Conservation (phyloP, 140 eudicot species). For the Bidens hawaiensis region DNA sequence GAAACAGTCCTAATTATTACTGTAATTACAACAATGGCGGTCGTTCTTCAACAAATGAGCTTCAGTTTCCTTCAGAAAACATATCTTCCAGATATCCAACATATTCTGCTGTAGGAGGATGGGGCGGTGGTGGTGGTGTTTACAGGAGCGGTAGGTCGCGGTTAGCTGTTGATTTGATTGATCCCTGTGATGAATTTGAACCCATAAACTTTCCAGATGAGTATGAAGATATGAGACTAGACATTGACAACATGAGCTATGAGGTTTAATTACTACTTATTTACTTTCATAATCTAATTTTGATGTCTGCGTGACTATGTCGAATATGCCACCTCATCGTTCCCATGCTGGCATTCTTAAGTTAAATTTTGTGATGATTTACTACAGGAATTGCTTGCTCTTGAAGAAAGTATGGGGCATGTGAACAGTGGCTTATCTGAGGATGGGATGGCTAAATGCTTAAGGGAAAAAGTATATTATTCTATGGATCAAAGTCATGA, state of each 20-base stretch:
- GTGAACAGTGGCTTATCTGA: slow-evolving; percentile 44
- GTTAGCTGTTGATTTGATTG: slow-evolving; percentile 19
- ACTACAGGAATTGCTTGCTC: slow-evolving; percentile 50
- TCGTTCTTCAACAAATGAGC: slow-evolving; percentile 9
- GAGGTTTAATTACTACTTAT: slow-evolving; percentile 27
- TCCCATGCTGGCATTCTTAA: not conserved
- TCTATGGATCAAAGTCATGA: slow-evolving; percentile 10
- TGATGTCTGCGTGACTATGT: too few relatives aligned
- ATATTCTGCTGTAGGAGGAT: slow-evolving; percentile 18
- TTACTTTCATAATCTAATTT: too few relatives aligned
- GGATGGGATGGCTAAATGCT: slow-evolving; percentile 28
- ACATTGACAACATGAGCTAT: slow-evolving; percentile 43
- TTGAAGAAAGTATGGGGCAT: slow-evolving; percentile 39
- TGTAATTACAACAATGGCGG: slow-evolving; percentile 6
- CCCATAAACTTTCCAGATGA: slow-evolving; percentile 24
- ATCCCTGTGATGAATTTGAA: slow-evolving; percentile 10
- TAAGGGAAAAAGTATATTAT: slow-evolving; percentile 17
- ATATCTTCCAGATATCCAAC: slow-evolving; percentile 20
- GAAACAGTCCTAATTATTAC: slow-evolving; percentile 14
- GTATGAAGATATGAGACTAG: slow-evolving; percentile 49
- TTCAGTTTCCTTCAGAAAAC: not conserved
- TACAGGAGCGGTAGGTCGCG: slow-evolving; percentile 28
- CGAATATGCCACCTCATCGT: not conserved
- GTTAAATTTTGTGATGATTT: not conserved
- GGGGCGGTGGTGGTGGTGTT: slow-evolving; percentile 15